phyloP scores from a whole-genome alignment of 225 moss, liverwort and hornwort species.

The Straminergon stramineum region DNA sequence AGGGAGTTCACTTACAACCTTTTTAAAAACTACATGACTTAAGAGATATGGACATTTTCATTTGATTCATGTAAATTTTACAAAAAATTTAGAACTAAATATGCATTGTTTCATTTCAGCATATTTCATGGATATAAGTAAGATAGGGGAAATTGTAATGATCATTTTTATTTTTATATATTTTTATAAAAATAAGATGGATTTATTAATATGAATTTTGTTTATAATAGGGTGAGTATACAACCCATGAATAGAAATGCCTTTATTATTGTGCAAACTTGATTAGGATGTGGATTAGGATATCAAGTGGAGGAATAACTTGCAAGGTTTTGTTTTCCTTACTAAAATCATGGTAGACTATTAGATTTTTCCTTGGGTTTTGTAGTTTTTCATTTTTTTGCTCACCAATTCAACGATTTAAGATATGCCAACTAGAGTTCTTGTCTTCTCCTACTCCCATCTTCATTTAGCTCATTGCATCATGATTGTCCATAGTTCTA shows the following conservation, averaged over 20 bases:
- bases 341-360: neutral
- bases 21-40: neutral
- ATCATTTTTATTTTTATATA: no score
- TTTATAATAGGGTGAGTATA: no score
- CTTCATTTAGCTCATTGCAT: neutral
- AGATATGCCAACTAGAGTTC: fast-evolving
- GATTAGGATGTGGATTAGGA: neutral
- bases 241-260: no score
- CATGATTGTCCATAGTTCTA: neutral
- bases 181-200: fast-evolving
- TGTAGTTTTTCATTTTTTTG: neutral
- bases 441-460: neutral
- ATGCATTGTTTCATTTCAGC: neutral
- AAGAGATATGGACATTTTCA: neutral
- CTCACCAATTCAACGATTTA: neutral
- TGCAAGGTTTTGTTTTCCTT: neutral
- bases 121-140: no score
- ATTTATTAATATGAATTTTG: neutral
- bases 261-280: neutral
- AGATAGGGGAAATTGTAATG: no score
- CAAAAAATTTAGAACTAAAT: neutral
- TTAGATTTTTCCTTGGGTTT: fast-evolving
- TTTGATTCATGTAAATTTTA: no score
- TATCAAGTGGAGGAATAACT: neutral
- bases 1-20: fast-evolving